These are phyloP conservation scores for Kluyveromyces wickerhamii DNA, from an alignment of 805 yeast species.

Conservation along the genomic window DNA sequence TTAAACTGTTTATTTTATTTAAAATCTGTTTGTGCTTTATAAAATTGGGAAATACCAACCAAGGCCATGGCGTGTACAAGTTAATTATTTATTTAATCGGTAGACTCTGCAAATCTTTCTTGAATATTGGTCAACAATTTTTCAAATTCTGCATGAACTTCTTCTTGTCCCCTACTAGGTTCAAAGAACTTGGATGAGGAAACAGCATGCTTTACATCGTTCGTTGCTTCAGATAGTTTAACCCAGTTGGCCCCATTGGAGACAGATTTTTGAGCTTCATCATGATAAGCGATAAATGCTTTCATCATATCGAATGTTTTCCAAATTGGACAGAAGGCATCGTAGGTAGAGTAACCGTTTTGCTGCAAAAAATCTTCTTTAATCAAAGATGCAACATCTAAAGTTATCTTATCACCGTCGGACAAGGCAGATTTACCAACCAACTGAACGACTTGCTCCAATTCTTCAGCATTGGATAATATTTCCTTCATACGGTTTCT, in stretches of 20 bases:
- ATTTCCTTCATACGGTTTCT: constrained; percentile 93
- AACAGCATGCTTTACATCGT: constrained; percentile 88
- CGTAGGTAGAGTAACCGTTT: constrained; percentile 97
- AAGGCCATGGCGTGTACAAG: too few relatives aligned
- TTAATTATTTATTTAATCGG: constrained; percentile 63
- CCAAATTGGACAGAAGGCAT: constrained; percentile 99
- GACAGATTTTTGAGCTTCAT: constrained; percentile 96
- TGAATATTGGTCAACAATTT: constrained; percentile 65
- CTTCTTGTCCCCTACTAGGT: constrained; percentile 85
- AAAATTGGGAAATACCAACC: too few relatives aligned
- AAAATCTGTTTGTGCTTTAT: too few relatives aligned
- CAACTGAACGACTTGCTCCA: constrained; percentile 97
- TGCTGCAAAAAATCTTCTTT: constrained; percentile 99
- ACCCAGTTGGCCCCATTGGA: constrained; percentile 93
- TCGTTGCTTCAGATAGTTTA: constrained; percentile 79
- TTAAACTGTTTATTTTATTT: too few relatives aligned
- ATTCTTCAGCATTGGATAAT: constrained; percentile 92
- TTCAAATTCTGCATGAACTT: constrained; percentile 67
- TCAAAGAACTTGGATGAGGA: constrained; percentile 93
- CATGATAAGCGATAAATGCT: constrained; percentile 82
- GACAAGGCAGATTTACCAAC: constrained; percentile 98
- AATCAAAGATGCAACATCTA: constrained; percentile 84
- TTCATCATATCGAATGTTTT: constrained; percentile 98
- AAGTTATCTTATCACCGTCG: constrained; percentile 91
- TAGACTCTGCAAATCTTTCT: constrained; percentile 91